Conservation (phyloP, 2,329 filamentous ascomycete species). For the Fusarium sp. region DNA sequence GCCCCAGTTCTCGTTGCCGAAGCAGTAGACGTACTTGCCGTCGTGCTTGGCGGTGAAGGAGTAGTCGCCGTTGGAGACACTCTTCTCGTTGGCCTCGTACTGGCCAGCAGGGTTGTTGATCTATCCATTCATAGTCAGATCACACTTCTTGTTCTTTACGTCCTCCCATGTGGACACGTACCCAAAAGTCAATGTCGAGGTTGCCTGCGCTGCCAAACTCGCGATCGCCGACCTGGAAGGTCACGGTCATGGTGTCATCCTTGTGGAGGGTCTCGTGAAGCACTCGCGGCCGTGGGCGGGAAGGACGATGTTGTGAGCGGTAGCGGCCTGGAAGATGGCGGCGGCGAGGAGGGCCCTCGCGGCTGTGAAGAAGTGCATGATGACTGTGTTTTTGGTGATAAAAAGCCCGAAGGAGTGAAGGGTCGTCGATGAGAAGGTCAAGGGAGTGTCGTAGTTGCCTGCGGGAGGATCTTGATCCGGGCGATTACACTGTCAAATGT, state of each 20-base stretch:
- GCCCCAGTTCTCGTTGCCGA: constrained; percentile 98
- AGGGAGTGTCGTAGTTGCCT: constrained; percentile 20
- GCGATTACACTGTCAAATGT: constrained; percentile 1
- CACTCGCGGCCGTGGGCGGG: constrained; percentile 94
- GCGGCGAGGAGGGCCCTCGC: constrained; percentile 58
- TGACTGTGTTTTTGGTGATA: not conserved
- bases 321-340: constrained; percentile 66
- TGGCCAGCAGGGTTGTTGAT: constrained; percentile 83
- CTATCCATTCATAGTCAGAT: constrained; percentile 50
- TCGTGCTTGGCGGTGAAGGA: constrained; percentile 88
- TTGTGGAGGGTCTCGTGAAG: constrained; percentile 94
- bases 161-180: constrained; percentile 59
- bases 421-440: constrained; percentile 17
- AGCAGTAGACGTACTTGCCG: constrained; percentile 96
- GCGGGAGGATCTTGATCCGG: not conserved
- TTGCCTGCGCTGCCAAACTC: constrained; percentile 96
- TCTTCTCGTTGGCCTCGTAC: constrained; percentile 84
- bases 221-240: constrained; percentile 96
- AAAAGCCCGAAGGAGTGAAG: not conserved
- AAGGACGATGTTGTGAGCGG: constrained; percentile 96
- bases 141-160: not conserved
- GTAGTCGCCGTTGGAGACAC: constrained; percentile 90
- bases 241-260: constrained; percentile 98
- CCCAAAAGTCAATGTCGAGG: constrained; percentile 98
- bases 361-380: constrained; percentile 50